Base-by-base conservation (phyloP, 164 flowering plant genomes). In the Tetrastigma voinierianum region DNA sequence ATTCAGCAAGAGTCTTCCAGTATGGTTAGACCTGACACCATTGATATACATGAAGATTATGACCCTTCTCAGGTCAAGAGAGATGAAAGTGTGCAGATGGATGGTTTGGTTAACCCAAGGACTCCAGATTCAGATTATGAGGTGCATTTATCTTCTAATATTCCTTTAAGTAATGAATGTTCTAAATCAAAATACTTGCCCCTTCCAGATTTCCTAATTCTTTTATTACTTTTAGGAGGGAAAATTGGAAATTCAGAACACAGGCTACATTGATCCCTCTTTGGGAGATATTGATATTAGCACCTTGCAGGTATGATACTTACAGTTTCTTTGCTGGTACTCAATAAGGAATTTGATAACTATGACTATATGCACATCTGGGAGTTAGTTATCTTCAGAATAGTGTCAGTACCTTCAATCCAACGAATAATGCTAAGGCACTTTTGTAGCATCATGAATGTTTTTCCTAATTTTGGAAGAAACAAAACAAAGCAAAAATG, bases 281-380 rank as follows among this genome's bases (percentile, higher is more conserved):
- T 59, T 83, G 69, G 84, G 57, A 54, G 89, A 86, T 57, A 70
- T 88, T 69, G 96, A 90, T 72, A 72, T 84, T 67, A 81, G 66
- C 72, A 80, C 87, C 60, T 79, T 95, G 84, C 99, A 95, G 99
- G 99, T 90, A 82, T 64, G 71, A 62, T 64, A 55, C 48, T 17
- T 40, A 32, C 40, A 32, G 7, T 32, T 32, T 32, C 40, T 32
- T 32, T 3, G 40, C 6, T 32, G 40, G 40, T 32, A 32, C 40
- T 32, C 40, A 32, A 32, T 32, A 32, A 3, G 40, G 40, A 32
- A 32, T 32, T 32, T 4, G 40, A 32, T 32, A 32, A 32, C 40
- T 32, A 32, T 32, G 7, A 32, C 3, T 32, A 32, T 32, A 32
- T 32, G 40, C 40, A 32, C 40, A 32, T 7, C 40, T 32, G 40